Conservation (phyloP, 495 filamentous ascomycete genomes). For the Recurvomyces mirabilis region DNA sequence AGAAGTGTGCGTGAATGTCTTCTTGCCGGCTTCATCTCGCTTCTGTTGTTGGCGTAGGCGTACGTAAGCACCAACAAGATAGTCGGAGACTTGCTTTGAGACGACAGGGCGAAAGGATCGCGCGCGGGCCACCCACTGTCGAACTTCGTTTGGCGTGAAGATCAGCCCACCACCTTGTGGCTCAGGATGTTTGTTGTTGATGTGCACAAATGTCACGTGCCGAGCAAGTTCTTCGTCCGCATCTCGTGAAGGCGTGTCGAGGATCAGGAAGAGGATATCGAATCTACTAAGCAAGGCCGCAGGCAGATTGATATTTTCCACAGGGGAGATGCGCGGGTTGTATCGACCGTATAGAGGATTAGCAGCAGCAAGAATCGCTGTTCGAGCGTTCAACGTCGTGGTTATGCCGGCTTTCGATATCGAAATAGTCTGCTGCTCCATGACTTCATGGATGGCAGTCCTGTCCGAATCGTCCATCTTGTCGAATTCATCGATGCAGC, state of each 20-base stretch:
- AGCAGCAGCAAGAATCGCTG: slow-evolving; percentile 92
- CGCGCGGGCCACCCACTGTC: slow-evolving; percentile 88
- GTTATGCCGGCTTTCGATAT: slow-evolving; percentile 98
- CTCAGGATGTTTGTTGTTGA: slow-evolving; percentile 91
- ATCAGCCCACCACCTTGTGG: slow-evolving; percentile 47
- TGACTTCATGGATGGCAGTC: slow-evolving; percentile 98
- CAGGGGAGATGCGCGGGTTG: slow-evolving; percentile 89
- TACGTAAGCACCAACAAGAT: slow-evolving; percentile 93
- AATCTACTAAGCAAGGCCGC: slow-evolving; percentile 93
- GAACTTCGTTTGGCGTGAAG: slow-evolving; percentile 82
- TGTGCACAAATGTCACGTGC: slow-evolving; percentile 95
- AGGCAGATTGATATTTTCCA: slow-evolving; percentile 97
- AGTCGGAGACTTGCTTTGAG: slow-evolving; percentile 73
- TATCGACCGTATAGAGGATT: slow-evolving; percentile 97
- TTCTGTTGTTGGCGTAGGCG: slow-evolving; percentile 80
- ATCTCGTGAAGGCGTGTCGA: slow-evolving; percentile 83
- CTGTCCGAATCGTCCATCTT: slow-evolving; percentile 98
- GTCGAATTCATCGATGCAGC: slow-evolving; percentile 99
- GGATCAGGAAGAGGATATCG: slow-evolving; percentile 90
- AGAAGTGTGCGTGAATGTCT: slow-evolving; percentile 85
- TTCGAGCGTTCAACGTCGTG: slow-evolving; percentile 89
- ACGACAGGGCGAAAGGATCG: slow-evolving; percentile 78
- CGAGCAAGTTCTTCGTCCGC: slow-evolving; percentile 84
- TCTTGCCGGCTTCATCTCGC: slow-evolving; percentile 73
- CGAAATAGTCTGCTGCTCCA: slow-evolving; percentile 98